phyloP scores from a whole-genome alignment of 352 stramenopile species.

The Globisporangium yorkense region DNA sequence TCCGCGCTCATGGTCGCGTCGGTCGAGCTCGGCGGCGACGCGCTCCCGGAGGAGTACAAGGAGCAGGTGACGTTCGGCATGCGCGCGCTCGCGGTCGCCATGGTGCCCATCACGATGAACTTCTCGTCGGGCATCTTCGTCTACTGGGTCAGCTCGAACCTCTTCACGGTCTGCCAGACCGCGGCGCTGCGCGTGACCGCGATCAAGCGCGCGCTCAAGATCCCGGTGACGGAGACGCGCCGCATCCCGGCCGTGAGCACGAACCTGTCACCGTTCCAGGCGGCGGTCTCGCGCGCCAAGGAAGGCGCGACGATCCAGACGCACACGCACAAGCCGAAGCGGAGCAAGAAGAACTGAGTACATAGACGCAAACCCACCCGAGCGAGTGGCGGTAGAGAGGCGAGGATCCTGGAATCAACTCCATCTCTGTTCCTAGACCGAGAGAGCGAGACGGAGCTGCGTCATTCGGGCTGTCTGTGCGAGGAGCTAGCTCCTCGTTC shows the following conservation, averaged over 20 bases:
- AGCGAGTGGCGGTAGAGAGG: background rate
- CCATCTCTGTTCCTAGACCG: background rate
- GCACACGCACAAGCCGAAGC: conserved; percentile 57
- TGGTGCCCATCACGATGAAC: conserved; percentile 78
- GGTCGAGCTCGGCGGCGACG: conserved; percentile 68
- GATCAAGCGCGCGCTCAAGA: conserved; percentile 49
- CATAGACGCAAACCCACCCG: background rate
- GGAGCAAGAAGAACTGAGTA: conserved; percentile 39
- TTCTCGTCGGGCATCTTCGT: conserved; percentile 82
- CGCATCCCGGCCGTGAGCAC: conserved; percentile 27
- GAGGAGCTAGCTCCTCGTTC: background rate
- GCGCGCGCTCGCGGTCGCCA: conserved; percentile 58
- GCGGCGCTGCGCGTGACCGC: conserved; percentile 44
- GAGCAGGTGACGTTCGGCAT: conserved; percentile 79
- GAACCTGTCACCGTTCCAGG: conserved; percentile 62
- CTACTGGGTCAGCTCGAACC: conserved; percentile 86
- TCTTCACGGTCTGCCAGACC: conserved; percentile 68
- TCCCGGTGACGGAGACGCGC: conserved; percentile 36
- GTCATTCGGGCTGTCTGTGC: background rate
- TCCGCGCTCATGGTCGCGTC: conserved; percentile 73
- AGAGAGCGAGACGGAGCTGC: background rate
- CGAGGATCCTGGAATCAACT: background rate
- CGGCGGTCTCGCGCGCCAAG: conserved; percentile 62
- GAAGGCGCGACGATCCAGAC: conserved; percentile 62
- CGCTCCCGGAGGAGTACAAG: conserved; percentile 51